Evolutionary conservation across 495 filamentous ascomycete genomes (phyloP).

Genomic region (Oleoguttula mirabilis): DNA sequence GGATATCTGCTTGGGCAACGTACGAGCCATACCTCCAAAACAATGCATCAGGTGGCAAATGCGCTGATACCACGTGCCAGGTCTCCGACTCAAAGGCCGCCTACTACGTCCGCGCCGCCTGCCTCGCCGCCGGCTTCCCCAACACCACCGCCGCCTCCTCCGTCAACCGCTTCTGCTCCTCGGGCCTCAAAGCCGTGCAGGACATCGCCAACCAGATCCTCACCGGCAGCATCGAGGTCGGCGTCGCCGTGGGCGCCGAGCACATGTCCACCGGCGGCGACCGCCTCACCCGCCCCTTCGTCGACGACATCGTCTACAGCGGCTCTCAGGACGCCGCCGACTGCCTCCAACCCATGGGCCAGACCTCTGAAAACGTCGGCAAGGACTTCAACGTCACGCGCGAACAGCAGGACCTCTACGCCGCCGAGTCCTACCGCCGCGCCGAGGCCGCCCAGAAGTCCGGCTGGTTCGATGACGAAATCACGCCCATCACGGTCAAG

Average conservation of each 20-base stretch:
- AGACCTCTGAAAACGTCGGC: conserved; percentile 94
- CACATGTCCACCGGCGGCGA: conserved; percentile 67
- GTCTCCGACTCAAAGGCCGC: conserved; percentile 77
- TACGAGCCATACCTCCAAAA: conserved; percentile 32
- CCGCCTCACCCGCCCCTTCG: conserved; percentile 57
- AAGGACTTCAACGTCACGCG: conserved; percentile 76
- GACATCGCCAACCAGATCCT: conserved; percentile 86
- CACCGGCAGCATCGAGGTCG: conserved; percentile 68
- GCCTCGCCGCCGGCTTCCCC: conserved; percentile 86
- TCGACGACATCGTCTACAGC: conserved; percentile 54
- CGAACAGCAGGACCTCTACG: conserved; percentile 69
- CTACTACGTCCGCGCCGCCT: conserved; percentile 78
- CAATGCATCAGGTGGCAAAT: background rate
- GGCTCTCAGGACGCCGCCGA: conserved; percentile 70
- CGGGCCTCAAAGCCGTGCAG: conserved; percentile 86
- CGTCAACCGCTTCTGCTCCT: conserved; percentile 94
- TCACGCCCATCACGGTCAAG: conserved; percentile 67
- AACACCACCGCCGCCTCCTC: conserved; percentile 70
- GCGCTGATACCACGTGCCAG: conserved; percentile 31
- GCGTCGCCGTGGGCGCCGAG: conserved; percentile 80
- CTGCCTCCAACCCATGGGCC: conserved; percentile 92
- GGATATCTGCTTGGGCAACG: conserved; percentile 88
- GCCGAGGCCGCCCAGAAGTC: conserved; percentile 87
- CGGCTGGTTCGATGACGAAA: conserved; percentile 91
- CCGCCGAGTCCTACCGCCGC: conserved; percentile 72